These are phyloP conservation scores for Debaryomyces coudertii DNA, from an alignment of 1,139 yeast genomes.

Conservation along the genomic window DNA sequence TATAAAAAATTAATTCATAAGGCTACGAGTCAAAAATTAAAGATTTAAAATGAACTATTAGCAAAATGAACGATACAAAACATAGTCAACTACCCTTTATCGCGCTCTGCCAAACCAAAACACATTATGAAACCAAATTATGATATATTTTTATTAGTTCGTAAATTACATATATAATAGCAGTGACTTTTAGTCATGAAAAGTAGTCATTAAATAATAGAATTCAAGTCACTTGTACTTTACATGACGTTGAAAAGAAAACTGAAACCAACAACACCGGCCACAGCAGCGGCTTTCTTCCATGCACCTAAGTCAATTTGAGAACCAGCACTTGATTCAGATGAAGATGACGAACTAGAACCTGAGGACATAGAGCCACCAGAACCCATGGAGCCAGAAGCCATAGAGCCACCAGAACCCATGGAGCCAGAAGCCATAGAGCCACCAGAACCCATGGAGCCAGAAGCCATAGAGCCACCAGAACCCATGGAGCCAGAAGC, in stretches of 20 bases:
- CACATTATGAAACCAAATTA: too few relatives aligned
- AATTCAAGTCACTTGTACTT: constrained; percentile 7
- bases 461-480: constrained; percentile 20
- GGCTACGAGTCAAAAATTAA: too few relatives aligned
- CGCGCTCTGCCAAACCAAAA: too few relatives aligned
- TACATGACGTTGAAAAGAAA: constrained; percentile 39
- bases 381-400: constrained; percentile 20
- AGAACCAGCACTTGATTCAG: constrained; percentile 17
- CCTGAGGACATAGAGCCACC: constrained; percentile 16
- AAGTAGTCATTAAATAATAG: neutral
- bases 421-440: constrained; percentile 19
- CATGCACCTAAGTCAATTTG: constrained; percentile 32
- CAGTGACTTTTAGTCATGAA: constrained; percentile 7
- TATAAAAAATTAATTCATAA: too few relatives aligned
- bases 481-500: constrained; percentile 20
- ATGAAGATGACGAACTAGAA: constrained; percentile 15
- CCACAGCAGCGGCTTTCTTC: constrained; percentile 45
- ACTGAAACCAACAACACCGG: constrained; percentile 42
- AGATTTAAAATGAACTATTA: too few relatives aligned
- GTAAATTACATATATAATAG: constrained; percentile 6
- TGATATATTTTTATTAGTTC: constrained; percentile 2
- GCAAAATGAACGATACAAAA: too few relatives aligned
- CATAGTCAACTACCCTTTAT: too few relatives aligned
- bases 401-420: constrained; percentile 16
- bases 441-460: constrained; percentile 19